A percentile compares a stretch with the other conserved stretches of the same genome.
Evolutionary conservation across 208 protist species (phyloP).

Genomic region (Trypanosoma rangeli): DNA sequence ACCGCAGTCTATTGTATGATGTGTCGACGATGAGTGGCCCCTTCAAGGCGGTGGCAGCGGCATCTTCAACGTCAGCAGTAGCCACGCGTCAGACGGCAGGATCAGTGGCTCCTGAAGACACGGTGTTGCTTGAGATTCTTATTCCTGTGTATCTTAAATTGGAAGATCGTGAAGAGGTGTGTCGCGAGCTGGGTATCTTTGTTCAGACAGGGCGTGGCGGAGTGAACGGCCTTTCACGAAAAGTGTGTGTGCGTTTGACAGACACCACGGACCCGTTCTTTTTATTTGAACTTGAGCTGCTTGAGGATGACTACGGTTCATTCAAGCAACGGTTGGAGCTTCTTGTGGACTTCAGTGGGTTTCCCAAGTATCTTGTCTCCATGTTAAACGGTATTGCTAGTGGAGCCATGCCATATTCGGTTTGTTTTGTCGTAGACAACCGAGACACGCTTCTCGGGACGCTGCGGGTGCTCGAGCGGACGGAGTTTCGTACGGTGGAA

Average conservation of each 20-base stretch:
- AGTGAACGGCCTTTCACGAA: slow-evolving; percentile 40
- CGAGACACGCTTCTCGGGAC: slow-evolving; percentile 37
- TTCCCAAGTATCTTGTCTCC: slow-evolving; percentile 74
- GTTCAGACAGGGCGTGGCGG: slow-evolving; percentile 37
- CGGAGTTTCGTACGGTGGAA: slow-evolving; percentile 78
- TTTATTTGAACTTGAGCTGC: slow-evolving; percentile 78
- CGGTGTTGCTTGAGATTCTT: slow-evolving; percentile 42
- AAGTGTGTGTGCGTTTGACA: slow-evolving; percentile 65
- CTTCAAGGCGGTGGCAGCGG: neutral
- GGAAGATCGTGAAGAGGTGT: slow-evolving; percentile 42
- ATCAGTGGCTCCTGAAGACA: slow-evolving; percentile 17
- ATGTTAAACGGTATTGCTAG: slow-evolving; percentile 57
- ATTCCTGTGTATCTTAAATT: slow-evolving; percentile 37
- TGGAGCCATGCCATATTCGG: slow-evolving; percentile 34
- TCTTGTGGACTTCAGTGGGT: slow-evolving; percentile 78
- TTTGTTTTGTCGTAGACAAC: slow-evolving; percentile 44
- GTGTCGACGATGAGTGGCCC: slow-evolving; percentile 10
- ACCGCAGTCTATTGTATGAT: slow-evolving; percentile 19
- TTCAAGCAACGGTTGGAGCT: slow-evolving; percentile 83
- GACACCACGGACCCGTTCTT: slow-evolving; percentile 83
- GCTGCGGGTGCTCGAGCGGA: slow-evolving; percentile 73
- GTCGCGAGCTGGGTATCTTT: slow-evolving; percentile 35
- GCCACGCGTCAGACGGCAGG: neutral
- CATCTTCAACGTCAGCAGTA: neutral
- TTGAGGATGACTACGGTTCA: slow-evolving; percentile 81